phyloP scores from a whole-genome alignment of 441 rosid genomes.

The Populus hybrid region DNA sequence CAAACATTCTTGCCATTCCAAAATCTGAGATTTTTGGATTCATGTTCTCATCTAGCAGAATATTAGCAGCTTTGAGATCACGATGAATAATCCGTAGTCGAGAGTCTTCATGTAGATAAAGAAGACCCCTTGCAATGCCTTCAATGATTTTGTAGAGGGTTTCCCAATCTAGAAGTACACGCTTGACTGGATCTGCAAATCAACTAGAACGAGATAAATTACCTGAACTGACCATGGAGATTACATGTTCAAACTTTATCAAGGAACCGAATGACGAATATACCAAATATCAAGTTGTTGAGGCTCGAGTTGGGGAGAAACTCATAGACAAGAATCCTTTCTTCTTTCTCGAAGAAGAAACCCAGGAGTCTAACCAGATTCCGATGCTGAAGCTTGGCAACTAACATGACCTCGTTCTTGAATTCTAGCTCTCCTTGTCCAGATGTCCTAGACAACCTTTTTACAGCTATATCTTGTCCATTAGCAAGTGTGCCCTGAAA shows the following conservation, averaged over 20 bases:
- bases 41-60: slow-evolving; percentile 25
- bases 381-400: slow-evolving; percentile 30
- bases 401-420: slow-evolving; percentile 22
- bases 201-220: not conserved
- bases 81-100: slow-evolving; percentile 27
- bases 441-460: slow-evolving; percentile 16
- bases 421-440: slow-evolving; percentile 19
- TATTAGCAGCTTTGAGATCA: slow-evolving; percentile 18
- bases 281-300: slow-evolving; percentile 27
- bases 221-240: not conserved
- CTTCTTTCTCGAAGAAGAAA: no score
- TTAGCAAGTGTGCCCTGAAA: slow-evolving; percentile 12
- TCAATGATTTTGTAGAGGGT: slow-evolving; percentile 19
- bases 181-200: slow-evolving; percentile 16
- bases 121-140: slow-evolving; percentile 26
- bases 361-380: not conserved
- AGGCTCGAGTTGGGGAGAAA: slow-evolving; percentile 23
- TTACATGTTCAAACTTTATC: not conserved
- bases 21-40: slow-evolving; percentile 35
- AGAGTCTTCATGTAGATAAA: slow-evolving; percentile 31
- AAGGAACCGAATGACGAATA: not conserved
- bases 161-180: slow-evolving; percentile 19
- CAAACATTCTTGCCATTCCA: slow-evolving; percentile 29
- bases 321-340: no score
- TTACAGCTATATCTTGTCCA: slow-evolving; percentile 12